Base-by-base conservation (phyloP, 2,329 filamentous ascomycete species). In the Penicillium sp. region DNA sequence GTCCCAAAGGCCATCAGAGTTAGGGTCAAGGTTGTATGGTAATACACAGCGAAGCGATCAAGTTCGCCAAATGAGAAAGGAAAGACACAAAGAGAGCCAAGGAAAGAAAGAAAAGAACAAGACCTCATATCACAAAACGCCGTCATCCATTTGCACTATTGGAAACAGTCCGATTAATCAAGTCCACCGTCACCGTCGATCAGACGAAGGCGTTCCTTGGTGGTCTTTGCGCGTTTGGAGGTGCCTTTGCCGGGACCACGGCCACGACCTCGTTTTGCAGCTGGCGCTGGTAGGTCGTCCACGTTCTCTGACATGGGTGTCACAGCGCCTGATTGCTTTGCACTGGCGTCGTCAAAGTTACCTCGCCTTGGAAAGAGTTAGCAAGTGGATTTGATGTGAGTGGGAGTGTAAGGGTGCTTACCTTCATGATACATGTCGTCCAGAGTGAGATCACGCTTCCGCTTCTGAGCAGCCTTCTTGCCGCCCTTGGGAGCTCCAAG, bases 401-500 rank as follows among this genome's bases (percentile, higher is more conserved):
- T 34, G 23, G 14, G 18, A 20, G 26, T 7, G 3, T 20, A 20
- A 8, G 8, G 28, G 3, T n/a, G 29, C 87, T 83, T 69, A 95
- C 93, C 93, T 78, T 98, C 93, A 68, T 98, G 93, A 73, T 98
- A 98, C 87, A 98, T 89, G 65, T 96, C 91, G 68, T 97, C 93
- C 69, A 97, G 73, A 62, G 77, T 82, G 54, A 84, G 72, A 66
- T 84, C 80, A 44, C 69, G 69, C 68, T 71, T 70, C 68, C 74
- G 78, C 60, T 86, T 91, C 40, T 68, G 69, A n/a, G 69, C 69
- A 34, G 74, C 69, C 71, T 83, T 85, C 56, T 74, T 76, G 50
- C 78, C 78, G 47, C 79, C 82, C 71, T 84, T 85, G 38, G 70
- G 71, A 52, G 74, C 74, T 50, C 73, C 74, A 67, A 78, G 80